phyloP scores from a whole-genome alignment of 2,329 filamentous ascomycete genomes.

The Aspergillus pseudotamarii region DNA sequence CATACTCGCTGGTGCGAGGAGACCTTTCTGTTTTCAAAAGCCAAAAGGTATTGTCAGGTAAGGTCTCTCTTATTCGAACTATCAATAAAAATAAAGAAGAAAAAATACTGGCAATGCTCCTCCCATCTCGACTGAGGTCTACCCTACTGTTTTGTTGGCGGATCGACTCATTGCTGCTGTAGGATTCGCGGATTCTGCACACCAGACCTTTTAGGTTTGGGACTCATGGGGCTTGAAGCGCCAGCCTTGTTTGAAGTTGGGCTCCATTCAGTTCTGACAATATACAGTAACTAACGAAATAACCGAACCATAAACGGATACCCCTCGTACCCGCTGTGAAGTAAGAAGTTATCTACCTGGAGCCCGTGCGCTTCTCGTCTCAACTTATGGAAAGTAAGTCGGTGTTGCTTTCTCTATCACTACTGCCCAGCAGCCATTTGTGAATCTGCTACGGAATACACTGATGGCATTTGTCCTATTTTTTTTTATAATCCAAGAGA shows the following conservation, averaged over 20 bases:
- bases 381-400: conserved; percentile 40
- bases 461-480: not conserved
- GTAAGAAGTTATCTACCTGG: conserved; percentile 13
- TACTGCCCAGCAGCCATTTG: not conserved
- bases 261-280: not conserved
- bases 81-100: not conserved
- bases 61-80: not conserved
- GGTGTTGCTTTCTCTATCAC: not conserved
- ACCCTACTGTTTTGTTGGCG: conserved; percentile 1
- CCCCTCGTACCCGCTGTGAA: conserved; percentile 10
- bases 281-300: not conserved
- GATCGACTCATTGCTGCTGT: not conserved
- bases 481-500: not conserved
- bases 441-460: not conserved
- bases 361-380: conserved; percentile 26
- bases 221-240: not conserved
- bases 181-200: not conserved
- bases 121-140: not conserved
- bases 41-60: not conserved
- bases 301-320: conserved; percentile 10
- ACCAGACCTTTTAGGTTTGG: not conserved
- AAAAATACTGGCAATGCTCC: too few relatives aligned
- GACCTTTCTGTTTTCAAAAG: not conserved
- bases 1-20: conserved; percentile 2
- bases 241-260: not conserved